A percentile compares a stretch with the other conserved stretches of the same genome.
phyloP scores from a whole-genome alignment of 2,329 filamentous ascomycete species.

The Sporothrix humicola region DNA sequence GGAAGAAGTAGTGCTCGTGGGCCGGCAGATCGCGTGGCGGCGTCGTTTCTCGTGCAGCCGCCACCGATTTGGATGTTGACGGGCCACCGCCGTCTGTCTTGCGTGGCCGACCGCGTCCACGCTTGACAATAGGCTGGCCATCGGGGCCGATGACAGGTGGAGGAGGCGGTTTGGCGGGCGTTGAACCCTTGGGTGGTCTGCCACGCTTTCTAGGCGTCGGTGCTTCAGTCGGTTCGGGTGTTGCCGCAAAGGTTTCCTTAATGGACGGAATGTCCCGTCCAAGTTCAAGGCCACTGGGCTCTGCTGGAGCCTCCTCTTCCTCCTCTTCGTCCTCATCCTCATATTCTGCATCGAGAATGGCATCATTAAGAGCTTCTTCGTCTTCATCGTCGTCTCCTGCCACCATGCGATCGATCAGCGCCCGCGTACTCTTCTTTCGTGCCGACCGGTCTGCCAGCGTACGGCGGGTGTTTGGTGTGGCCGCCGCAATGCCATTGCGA shows the following conservation, averaged over 20 bases:
- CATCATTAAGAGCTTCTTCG: constrained; percentile 69
- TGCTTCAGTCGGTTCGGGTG: constrained; percentile 39
- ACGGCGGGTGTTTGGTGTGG: constrained; percentile 65
- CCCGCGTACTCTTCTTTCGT: constrained; percentile 79
- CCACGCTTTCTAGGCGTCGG: constrained; percentile 53
- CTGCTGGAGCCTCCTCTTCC: constrained; percentile 54
- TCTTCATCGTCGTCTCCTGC: constrained; percentile 74
- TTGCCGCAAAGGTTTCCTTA: constrained; percentile 37
- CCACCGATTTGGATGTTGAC: constrained; percentile 41
- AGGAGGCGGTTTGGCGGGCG: constrained; percentile 34
- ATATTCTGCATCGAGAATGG: constrained; percentile 67
- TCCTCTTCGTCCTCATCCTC: constrained; percentile 38
- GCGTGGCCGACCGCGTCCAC: constrained; percentile 36
- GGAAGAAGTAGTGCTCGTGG: constrained; percentile 91
- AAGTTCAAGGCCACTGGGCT: constrained; percentile 41
- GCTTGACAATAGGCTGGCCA: constrained; percentile 46
- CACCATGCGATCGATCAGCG: constrained; percentile 74
- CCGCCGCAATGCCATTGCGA: too few species aligned
- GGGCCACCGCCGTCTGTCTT: constrained; percentile 44
- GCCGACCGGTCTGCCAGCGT: constrained; percentile 84
- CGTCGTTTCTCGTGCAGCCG: constrained; percentile 58
- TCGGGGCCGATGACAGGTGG: constrained; percentile 43
- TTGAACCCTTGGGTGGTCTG: constrained; percentile 32
- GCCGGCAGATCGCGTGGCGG: constrained; percentile 82
- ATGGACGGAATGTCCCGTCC: constrained; percentile 33